Evolutionary conservation across 164 flowering plant genomes (phyloP), one percentile per base, ranked within the genome.

Genomic region (Taxillus chinensis): DNA sequence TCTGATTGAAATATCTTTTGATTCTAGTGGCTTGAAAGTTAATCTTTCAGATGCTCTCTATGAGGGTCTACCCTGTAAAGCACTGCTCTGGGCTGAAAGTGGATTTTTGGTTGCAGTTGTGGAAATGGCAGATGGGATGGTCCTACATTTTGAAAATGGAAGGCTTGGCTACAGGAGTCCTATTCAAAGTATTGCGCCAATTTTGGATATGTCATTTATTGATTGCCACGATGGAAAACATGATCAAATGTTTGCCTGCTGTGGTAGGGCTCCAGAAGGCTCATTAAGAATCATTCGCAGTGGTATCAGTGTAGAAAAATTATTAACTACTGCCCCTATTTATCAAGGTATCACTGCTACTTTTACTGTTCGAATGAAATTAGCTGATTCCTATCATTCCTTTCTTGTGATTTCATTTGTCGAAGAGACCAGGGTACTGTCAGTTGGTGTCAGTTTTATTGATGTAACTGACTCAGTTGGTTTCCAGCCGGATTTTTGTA

Each of bases 381-480:
- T 70, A 53, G 67, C 8, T 41, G 97, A 89, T 70, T 38, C 72
- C 12, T 80, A 77, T 68, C 96, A 93, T 75, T 86, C 97, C 54
- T 93, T 90, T 75, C 88, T 93, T 48, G 93, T 93, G 62, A 68
- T 93, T 57, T 87, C 99, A 64, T 93, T 93, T 77, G 95, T 93
- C 71, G 97, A 87, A 67, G 92, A 93, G 80, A 90, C 99, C 3
- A 82, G 99, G 68, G 92, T 89, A n/a, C 80, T 93, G 37, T 82
- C 88, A 41, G 97, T 93, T 67, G 99, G 99, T 45, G 66, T 93
- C 72, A 89, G 84, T 74, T 93, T 93, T 71, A 70, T 65, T 72
- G 99, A 93, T 77, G 88, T 90, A 61, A 90, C 99, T 66, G 97
- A 93, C 65, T 82, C 89, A 15, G 86, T 90, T 76, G 99, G 99